phyloP scores from a whole-genome alignment of 2,329 filamentous ascomycete species.

The Scorias spongiosa region DNA sequence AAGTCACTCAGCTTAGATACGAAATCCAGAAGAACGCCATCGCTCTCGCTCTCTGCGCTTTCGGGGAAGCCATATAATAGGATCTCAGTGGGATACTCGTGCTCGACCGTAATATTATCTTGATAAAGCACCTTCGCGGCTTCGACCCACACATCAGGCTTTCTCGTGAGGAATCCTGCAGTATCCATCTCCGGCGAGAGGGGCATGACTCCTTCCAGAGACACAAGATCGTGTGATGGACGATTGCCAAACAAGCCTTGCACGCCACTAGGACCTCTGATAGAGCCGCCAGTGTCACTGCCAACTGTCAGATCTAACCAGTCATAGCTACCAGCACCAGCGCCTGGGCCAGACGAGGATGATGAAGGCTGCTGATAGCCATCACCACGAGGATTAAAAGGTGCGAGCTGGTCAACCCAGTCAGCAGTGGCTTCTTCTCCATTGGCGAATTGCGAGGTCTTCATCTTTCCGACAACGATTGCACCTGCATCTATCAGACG shows the following conservation, averaged over 20 bases:
- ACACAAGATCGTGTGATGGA: constrained; percentile 32
- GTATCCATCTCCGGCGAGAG: constrained; percentile 34
- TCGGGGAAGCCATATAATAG: constrained; percentile 29
- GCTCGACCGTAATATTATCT: constrained; percentile 28
- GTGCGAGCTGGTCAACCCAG: constrained; percentile 31
- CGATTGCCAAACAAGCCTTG: constrained; percentile 38
- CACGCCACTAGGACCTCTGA: constrained; percentile 32
- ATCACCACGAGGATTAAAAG: constrained; percentile 30
- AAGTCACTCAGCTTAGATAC: constrained; percentile 28
- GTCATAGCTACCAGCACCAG: constrained; percentile 28
- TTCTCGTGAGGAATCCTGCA: constrained; percentile 30
- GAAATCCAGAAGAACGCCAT: constrained; percentile 28
- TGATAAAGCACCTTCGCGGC: constrained; percentile 31
- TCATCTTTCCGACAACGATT: constrained; percentile 31
- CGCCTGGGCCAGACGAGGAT: constrained; percentile 32
- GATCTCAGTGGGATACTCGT: constrained; percentile 27
- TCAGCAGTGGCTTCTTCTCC: constrained; percentile 35
- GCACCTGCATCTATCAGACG: constrained; percentile 46
- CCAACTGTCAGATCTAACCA: constrained; percentile 38
- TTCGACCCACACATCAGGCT: constrained; percentile 28
- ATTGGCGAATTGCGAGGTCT: constrained; percentile 31
- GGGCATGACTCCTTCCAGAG: constrained; percentile 34
- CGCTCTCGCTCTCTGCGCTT: constrained; percentile 19
- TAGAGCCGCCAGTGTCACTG: constrained; percentile 35
- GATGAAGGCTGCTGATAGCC: constrained; percentile 32